Evolutionary conservation across 371 early-diverging fungal species (phyloP).

Genomic region (Enterocytospora artemiae): DNA sequence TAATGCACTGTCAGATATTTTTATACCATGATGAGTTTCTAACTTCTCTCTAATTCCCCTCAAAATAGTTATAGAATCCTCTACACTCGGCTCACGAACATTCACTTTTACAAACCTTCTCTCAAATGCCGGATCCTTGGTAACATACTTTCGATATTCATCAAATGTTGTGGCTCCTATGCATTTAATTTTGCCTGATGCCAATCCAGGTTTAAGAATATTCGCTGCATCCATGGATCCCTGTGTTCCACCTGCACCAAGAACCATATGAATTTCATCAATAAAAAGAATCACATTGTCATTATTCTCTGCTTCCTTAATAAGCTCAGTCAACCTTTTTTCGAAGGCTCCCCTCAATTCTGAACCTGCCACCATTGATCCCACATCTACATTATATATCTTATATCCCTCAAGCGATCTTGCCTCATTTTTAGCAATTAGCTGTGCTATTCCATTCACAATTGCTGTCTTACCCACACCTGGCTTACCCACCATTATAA

Average conservation of each 20-base stretch:
- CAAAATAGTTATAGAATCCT: constrained; percentile 72
- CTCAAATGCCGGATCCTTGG: constrained; percentile 73
- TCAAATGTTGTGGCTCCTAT: constrained; percentile 76
- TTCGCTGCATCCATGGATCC: constrained; percentile 80
- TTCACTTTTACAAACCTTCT: constrained; percentile 71
- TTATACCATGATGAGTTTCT: constrained; percentile 73
- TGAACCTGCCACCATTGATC: constrained; percentile 74
- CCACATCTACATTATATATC: constrained; percentile 84
- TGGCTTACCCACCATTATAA: constrained; percentile 73
- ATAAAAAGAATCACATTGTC: constrained; percentile 86
- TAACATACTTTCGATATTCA: constrained; percentile 71
- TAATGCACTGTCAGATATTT: constrained; percentile 69
- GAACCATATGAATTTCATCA: constrained; percentile 89
- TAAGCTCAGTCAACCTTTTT: constrained; percentile 83
- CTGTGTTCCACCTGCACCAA: constrained; percentile 68
- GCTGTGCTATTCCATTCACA: constrained; percentile 68
- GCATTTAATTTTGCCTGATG: constrained; percentile 67
- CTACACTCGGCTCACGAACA: constrained; percentile 70
- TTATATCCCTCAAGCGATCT: constrained; percentile 70
- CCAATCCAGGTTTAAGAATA: constrained; percentile 72
- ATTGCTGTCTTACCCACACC: constrained; percentile 65
- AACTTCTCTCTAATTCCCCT: constrained; percentile 70
- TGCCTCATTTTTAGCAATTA: constrained; percentile 82
- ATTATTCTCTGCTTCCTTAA: constrained; percentile 80
- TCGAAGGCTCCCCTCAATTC: constrained; percentile 94